Conservation (phyloP, 192 early-diverging fungal species). For the Gamsiella multidivaricata region DNA sequence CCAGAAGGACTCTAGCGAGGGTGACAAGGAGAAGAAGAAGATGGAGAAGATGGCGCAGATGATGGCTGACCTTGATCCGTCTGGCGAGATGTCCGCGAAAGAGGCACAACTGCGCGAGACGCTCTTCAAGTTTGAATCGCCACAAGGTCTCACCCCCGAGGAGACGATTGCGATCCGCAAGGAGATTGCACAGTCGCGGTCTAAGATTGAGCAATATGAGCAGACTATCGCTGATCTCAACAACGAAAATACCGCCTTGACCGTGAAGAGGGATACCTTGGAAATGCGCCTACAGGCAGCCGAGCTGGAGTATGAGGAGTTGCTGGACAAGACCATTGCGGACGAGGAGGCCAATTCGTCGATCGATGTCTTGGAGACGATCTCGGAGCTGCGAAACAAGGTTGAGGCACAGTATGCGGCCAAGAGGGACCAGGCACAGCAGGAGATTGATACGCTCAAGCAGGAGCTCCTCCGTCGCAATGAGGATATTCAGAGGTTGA, state of each 20-base stretch:
- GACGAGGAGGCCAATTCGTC: slow-evolving; percentile 73
- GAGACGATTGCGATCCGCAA: slow-evolving; percentile 74
- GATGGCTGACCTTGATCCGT: slow-evolving; percentile 83
- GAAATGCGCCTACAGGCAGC: slow-evolving; percentile 75
- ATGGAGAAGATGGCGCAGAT: slow-evolving; percentile 87
- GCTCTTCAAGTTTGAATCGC: slow-evolving; percentile 71
- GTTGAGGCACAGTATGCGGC: slow-evolving; percentile 86
- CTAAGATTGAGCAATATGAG: slow-evolving; percentile 70
- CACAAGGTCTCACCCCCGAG: slow-evolving; percentile 70
- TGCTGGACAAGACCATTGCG: slow-evolving; percentile 77
- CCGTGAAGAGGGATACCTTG: slow-evolving; percentile 71
- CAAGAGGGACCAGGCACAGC: slow-evolving; percentile 80
- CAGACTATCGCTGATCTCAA: slow-evolving; percentile 70
- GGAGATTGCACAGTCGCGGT: slow-evolving; percentile 77
- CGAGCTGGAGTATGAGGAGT: slow-evolving; percentile 86
- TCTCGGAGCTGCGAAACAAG: slow-evolving; percentile 85
- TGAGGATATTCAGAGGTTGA: slow-evolving; percentile 73
- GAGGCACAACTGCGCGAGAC: slow-evolving; percentile 80
- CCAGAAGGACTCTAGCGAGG: slow-evolving; percentile 63
- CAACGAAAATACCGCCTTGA: slow-evolving; percentile 67
- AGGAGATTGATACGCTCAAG: slow-evolving; percentile 79
- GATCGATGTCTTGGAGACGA: slow-evolving; percentile 74
- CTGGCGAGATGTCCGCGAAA: slow-evolving; percentile 78
- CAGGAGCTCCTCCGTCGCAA: slow-evolving; percentile 73
- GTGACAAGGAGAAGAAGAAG: slow-evolving; percentile 83